Base-by-base conservation (phyloP, 1,284 basidiomycete genomes). In the Moesziomyces sp. region DNA sequence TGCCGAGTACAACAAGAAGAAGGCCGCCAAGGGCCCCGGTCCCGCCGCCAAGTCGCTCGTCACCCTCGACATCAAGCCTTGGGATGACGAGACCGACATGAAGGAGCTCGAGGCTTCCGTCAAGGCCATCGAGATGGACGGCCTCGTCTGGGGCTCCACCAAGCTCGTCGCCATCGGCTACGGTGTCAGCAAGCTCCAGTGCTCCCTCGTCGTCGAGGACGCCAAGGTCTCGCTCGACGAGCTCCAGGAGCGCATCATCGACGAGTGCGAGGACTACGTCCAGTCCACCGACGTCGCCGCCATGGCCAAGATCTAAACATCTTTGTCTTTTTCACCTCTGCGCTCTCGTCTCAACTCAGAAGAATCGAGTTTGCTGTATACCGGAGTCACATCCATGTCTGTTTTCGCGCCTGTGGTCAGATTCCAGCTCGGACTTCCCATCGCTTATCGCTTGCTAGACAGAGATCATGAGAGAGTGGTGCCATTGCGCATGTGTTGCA, bases 21-120 rank as follows among this genome's bases (percentile, higher is more conserved):
- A 97, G 88, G 93, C 93, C 30, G 88, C 87, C 84, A 98, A 98
- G 88, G 90, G 91, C 76, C 86, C 86, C 80, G 87, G 86, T 79
- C 85, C 86, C 52, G 83, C 60, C 45, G 61, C 83, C 56, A 84
- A 94, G 93, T 96, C 93, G 76, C 89, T 96, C 70, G 93, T 96
- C 56, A 99, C 97, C 57, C 87, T 98, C 81, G 94, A 98, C 79
- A 94, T 99, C 75, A 99, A 98, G 87, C 96, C 95, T 50, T 84
- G 95, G 96, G 96, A 99, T 85, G 95, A 98, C 85, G 94, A 97
- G 88, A 99, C 96, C 66, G 93, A 98, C 87, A 94, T 99, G 93
- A 88, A 85, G 55, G 91, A 87, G 58, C 88, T 99, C 78, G 96
- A 99, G 87, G 86, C 88, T 45, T 82, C 87, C 46, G 94, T 99